Evolutionary conservation across 768 basidiomycete species (phyloP), one percentile per base, ranked within the genome.

Genomic region (Tylopilus balloui): DNA sequence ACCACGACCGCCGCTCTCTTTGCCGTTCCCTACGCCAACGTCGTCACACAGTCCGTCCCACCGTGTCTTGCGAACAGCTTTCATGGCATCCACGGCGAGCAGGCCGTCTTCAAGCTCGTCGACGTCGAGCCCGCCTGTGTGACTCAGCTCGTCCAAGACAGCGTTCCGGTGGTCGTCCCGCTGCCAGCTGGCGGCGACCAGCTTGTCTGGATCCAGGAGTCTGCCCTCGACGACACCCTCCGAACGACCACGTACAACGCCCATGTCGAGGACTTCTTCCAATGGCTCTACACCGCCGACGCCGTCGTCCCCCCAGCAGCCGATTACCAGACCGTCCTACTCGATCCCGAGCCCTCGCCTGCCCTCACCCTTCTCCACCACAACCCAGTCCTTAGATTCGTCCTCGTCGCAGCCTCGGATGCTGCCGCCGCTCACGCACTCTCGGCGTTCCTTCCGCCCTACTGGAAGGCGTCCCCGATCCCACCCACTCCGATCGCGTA

Each of bases 391-490:
- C 45, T 44, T 34, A 63, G 68, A 14, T 75, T 78, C 10, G 76
- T 76, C 1, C 68, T 88, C 15, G 53, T 87, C 38, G 75, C 80
- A 1, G 61, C 86, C 28, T 45, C 56, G 8, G 68, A 71, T 28
- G 56, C 61, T 0, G 64, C 62, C 6, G 63, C 71, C 24, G 78
- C 75, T 39, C 61, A 62, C 40, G 63, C 63, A 19, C 71, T 92
- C 53, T 84, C 87, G 54, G 74, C 73, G 10, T 58, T 79, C 53
- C 73, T 90, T n/a, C 91, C 88, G 1, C 75, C 72, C 13, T 84
- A 80, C 70, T 87, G 88, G 79, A 88, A 81, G 53, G 77, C 85
- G 8, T 79, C 78, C 14, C 71, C 81, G 2, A 67, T 93, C 11
- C 83, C 88, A 3, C 41, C 62, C 4, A 51, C 56, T 1, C 80